Percentiles rank a stretch among this genome's conserved stretches.
phyloP scores from a whole-genome alignment of 148 eudicot genomes.

The Beta vulgaris region DNA sequence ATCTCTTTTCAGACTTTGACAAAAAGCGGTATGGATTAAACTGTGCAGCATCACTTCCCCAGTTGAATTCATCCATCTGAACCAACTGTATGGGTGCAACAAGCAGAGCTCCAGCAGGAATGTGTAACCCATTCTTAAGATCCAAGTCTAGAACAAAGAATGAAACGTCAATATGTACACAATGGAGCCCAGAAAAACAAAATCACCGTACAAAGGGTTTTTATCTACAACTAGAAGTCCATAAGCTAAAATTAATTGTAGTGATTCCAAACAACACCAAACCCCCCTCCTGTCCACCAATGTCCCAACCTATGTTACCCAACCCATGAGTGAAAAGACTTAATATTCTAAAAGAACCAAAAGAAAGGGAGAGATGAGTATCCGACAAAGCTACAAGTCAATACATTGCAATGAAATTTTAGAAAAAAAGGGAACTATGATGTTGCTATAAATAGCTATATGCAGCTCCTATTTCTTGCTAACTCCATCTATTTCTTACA shows the following conservation, averaged over 20 bases:
- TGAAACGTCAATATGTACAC: not conserved
- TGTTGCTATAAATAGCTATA: too few species aligned
- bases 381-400: not conserved
- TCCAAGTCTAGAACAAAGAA: constrained; percentile 33
- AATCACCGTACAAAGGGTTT: not conserved
- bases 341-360: not conserved
- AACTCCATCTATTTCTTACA: not conserved
- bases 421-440: not conserved
- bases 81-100: constrained; percentile 52
- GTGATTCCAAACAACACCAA: not conserved
- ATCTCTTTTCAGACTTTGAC: constrained; percentile 33
- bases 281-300: not conserved
- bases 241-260: not conserved
- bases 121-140: constrained; percentile 39
- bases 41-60: constrained; percentile 53
- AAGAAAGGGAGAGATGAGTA: not conserved
- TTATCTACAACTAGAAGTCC: not conserved
- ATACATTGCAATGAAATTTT: not conserved
- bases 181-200: not conserved
- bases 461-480: not conserved
- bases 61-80: constrained; percentile 43
- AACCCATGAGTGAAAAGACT: not conserved
- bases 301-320: not conserved
- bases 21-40: constrained; percentile 55
- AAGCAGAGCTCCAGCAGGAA: constrained; percentile 56